These are phyloP conservation scores for Achlya hypogyna DNA, from an alignment of 352 stramenopile genomes.

Conservation along the genomic window DNA sequence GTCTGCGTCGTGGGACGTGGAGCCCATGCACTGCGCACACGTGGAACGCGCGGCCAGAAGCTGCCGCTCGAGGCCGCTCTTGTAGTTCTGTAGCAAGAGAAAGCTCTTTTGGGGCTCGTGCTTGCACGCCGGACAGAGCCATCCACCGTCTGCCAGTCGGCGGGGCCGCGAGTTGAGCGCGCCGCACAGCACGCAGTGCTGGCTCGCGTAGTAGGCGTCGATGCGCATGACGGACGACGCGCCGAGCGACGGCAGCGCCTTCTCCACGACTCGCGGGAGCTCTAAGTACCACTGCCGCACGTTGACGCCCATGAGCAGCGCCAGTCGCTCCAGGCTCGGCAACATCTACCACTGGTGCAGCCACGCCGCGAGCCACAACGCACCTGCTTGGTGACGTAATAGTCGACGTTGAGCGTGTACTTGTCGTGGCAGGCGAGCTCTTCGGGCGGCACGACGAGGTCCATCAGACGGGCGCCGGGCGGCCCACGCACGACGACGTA, in stretches of 20 bases:
- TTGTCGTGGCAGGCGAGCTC: conserved; percentile 41
- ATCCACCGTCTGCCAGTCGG: background rate
- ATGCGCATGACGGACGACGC: conserved; percentile 33
- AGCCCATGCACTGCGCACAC: conserved; percentile 13
- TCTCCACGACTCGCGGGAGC: conserved; percentile 33
- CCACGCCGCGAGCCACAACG: background rate
- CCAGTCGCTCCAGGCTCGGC: conserved; percentile 77
- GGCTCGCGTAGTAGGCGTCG: conserved; percentile 79
- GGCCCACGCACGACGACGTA: conserved; percentile 88
- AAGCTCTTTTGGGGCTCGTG: background rate
- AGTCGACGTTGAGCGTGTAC: conserved; percentile 83
- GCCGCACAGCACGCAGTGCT: conserved; percentile 66
- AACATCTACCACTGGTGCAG: conserved; percentile 35
- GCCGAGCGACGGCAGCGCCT: conserved; percentile 19
- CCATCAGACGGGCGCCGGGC: conserved; percentile 76
- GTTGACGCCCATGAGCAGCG: conserved; percentile 68
- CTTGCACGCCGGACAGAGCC: conserved; percentile 2
- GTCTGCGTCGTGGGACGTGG: background rate
- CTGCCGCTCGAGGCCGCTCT: background rate
- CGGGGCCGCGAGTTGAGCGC: conserved; percentile 12
- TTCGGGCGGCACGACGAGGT: conserved; percentile 82
- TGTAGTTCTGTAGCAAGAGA: background rate
- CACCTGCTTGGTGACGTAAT: conserved; percentile 89
- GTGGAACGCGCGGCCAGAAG: background rate
- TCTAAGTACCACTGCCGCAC: conserved; percentile 63